Evolutionary conservation across 495 filamentous ascomycete genomes (phyloP).

Genomic region (Trypethelium eluteriae): DNA sequence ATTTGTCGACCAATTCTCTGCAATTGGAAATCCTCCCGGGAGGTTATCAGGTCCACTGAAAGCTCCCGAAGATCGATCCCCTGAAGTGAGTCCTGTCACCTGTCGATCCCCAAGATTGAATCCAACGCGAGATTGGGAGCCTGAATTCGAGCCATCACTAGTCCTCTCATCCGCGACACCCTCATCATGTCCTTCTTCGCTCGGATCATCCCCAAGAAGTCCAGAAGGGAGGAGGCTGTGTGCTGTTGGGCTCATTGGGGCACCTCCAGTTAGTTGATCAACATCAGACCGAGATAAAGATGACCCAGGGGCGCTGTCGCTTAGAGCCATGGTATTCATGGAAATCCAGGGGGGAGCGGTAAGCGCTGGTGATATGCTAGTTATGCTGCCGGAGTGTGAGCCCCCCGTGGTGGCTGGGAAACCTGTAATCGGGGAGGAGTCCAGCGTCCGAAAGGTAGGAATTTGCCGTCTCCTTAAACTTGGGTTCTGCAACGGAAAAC

Average conservation of each 20-base stretch:
- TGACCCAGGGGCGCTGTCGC: not conserved
- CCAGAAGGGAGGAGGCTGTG: slow-evolving; percentile 35
- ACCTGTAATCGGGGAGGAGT: slow-evolving; percentile 21
- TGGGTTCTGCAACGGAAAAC: not conserved
- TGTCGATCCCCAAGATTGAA: not conserved
- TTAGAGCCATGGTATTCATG: slow-evolving; percentile 33
- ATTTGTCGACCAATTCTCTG: not conserved
- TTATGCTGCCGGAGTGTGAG: slow-evolving; percentile 24
- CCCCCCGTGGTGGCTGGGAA: slow-evolving; percentile 20
- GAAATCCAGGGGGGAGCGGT: slow-evolving; percentile 13
- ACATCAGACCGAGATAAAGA: slow-evolving; percentile 30
- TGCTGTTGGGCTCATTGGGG: slow-evolving; percentile 35
- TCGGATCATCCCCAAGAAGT: slow-evolving; percentile 34
- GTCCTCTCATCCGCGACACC: slow-evolving; percentile 12
- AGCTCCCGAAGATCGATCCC: not conserved
- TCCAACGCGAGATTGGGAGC: not conserved
- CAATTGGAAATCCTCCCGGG: not conserved
- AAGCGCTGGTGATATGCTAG: slow-evolving; percentile 27
- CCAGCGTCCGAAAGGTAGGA: slow-evolving; percentile 1
- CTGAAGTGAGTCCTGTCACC: not conserved
- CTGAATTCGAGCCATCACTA: slow-evolving; percentile 13
- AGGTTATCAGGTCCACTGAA: not conserved
- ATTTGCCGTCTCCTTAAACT: slow-evolving; percentile 10
- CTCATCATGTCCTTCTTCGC: not conserved
- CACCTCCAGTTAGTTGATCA: slow-evolving; percentile 34